These are phyloP conservation scores for Rhodotorula sp. DNA, from an alignment of 1,284 basidiomycete genomes.

Conservation along the genomic window DNA sequence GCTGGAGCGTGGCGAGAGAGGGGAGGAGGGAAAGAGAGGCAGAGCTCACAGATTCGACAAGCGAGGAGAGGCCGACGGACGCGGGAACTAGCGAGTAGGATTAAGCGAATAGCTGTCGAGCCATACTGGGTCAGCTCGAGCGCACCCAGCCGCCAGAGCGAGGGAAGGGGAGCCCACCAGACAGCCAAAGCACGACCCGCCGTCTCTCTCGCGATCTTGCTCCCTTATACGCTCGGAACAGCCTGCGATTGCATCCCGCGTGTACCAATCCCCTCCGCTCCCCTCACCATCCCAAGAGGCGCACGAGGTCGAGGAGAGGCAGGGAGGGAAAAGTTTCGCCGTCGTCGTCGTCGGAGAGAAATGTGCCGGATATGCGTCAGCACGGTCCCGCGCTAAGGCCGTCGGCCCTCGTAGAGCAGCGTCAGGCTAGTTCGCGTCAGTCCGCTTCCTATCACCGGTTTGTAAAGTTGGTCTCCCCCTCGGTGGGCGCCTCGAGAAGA, in stretches of 20 bases:
- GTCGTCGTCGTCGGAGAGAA: background rate
- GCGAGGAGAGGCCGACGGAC: no score
- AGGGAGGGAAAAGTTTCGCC: background rate
- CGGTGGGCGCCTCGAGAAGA: slow-evolving; percentile 6
- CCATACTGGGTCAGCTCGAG: no score
- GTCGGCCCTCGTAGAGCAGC: slow-evolving; percentile 10
- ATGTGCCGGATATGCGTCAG: slow-evolving; percentile 19
- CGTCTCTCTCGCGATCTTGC: no score
- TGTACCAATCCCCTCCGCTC: no score
- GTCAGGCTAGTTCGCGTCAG: slow-evolving; percentile 2
- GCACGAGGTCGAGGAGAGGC: background rate
- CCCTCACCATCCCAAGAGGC: no score
- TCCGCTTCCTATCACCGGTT: slow-evolving; percentile 31
- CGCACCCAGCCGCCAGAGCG: no score
- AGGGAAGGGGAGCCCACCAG: no score
- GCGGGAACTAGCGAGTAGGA: background rate
- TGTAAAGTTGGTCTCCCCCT: slow-evolving; percentile 19
- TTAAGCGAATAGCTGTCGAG: no score
- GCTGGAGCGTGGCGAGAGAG: background rate
- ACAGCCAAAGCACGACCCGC: no score
- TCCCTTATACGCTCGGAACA: no score
- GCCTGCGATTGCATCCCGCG: no score
- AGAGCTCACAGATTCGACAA: background rate
- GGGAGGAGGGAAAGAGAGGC: background rate
- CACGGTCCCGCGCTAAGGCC: slow-evolving; percentile 22